phyloP scores from a whole-genome alignment of 1,139 yeast genomes.

The Geotrichum macrosporum region DNA sequence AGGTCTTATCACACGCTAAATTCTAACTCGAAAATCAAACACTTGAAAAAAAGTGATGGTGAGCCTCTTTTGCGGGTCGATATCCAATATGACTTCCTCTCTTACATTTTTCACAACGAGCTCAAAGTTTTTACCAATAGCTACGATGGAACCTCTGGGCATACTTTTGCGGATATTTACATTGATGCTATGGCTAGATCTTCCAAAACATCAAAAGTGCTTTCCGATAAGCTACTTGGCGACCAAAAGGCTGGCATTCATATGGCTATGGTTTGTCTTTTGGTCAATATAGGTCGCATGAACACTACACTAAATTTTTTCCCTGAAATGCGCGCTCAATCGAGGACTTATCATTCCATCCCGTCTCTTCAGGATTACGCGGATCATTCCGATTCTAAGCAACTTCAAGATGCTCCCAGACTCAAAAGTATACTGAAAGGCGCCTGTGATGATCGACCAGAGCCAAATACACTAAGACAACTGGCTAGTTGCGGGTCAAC shows the following conservation, averaged over 20 bases:
- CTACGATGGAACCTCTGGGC: conserved; percentile 33
- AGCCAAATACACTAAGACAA: conserved; percentile 50
- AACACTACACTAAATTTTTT: conserved; percentile 94
- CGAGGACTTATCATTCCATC: conserved; percentile 87
- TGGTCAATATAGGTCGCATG: conserved; percentile 90
- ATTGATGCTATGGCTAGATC: conserved; percentile 78
- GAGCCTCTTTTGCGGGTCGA: conserved; percentile 88
- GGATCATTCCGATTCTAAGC: conserved; percentile 52
- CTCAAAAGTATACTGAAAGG: conserved; percentile 86
- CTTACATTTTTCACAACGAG: conserved; percentile 58
- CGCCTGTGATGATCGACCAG: conserved; percentile 55
- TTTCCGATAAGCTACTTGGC: conserved; percentile 72
- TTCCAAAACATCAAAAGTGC: conserved; percentile 73
- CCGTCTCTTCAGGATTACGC: conserved; percentile 80
- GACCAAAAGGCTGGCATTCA: conserved; percentile 55
- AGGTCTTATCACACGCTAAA: no score
- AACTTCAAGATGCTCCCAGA: conserved; percentile 91
- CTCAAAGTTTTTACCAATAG: conserved; percentile 66
- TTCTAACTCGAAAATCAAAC: conserved; percentile 51
- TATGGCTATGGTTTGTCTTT: conserved; percentile 75
- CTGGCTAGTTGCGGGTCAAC: conserved; percentile 48
- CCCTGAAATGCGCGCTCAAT: conserved; percentile 92
- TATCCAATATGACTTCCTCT: conserved; percentile 77
- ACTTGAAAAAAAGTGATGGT: conserved; percentile 84
- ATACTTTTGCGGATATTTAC: conserved; percentile 82